These are phyloP conservation scores for Solanum chmielewskii DNA, from an alignment of 257 asterid genomes.

Conservation along the genomic window DNA sequence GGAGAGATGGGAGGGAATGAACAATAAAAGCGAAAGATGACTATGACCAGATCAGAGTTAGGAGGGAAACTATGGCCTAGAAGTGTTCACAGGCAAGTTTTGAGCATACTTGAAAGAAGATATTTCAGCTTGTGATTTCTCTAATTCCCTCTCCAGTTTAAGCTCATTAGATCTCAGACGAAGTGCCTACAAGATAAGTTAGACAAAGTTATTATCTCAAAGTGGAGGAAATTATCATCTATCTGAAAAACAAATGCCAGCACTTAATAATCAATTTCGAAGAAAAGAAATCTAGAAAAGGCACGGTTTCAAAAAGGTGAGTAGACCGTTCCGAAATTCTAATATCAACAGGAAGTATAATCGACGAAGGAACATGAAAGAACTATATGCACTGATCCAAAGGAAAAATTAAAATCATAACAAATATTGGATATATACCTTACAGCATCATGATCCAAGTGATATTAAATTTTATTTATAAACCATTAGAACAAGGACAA, in stretches of 20 bases:
- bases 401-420: not conserved
- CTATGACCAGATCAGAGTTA: not conserved
- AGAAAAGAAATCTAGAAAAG: not conserved
- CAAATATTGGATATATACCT: not conserved
- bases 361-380: not conserved
- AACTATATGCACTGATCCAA: not conserved
- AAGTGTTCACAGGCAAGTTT: not conserved
- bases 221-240: not conserved
- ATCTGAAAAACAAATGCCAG: not conserved
- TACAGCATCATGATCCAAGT: not conserved
- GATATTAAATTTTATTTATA: not conserved
- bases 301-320: not conserved
- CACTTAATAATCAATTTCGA: not conserved
- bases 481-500: not conserved
- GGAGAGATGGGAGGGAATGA: not conserved
- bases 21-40: not conserved
- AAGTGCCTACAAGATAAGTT: conserved; percentile 44
- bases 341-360: not conserved
- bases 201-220: not conserved
- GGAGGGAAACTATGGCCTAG: not conserved
- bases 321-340: not conserved
- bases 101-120: conserved; percentile 57
- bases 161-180: conserved; percentile 94
- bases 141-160: conserved; percentile 80
- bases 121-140: conserved; percentile 54